Evolutionary conservation across 2,329 filamentous ascomycete genomes (phyloP), one percentile per base, ranked within the genome.

Genomic region (Paecilomyces sp.): DNA sequence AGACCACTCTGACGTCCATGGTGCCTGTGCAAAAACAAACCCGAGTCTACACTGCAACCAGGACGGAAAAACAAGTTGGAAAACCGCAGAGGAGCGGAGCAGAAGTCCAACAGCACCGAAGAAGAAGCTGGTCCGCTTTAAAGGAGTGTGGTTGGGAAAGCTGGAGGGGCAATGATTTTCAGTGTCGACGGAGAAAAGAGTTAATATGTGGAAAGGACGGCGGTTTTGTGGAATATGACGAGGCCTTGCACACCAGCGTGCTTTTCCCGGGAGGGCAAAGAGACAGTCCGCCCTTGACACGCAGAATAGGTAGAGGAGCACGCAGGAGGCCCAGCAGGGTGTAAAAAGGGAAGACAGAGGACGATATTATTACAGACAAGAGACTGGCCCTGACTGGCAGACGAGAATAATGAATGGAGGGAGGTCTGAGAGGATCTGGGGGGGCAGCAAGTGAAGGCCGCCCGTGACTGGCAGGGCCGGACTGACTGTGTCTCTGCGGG

Each of bases 1-100:
- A 89, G 82, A 99, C 93, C 82, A 92, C 89, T 83, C 93, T 96
- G 83, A 97, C 95, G 82, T 97, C 91, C 89, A 95, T 92, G 82
- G 85, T 91, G 70, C 60, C 63, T 68, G 67, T 34, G 52, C 51
- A 47, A 55, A 60, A 59, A 34, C 52, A 28, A 30, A 58, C 51
- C 51, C 36, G 65, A 60, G 30, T 62, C 62, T 56, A 64, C 66
- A 41, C 41, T 50, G 56, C 51, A 52, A 50, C 28, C 50, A 54
- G 60, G 36, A 59, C 56, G 50, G 62, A 33, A 61, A 61, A 62
- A 63, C 58, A 52, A 57, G 15, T 63, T 47, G 41, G 59, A 58
- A 58, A 65, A 62, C 63, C 65, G 64, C 64, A 64, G 64, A 61
- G 62, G 64, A 61, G 63, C 59, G 66, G 61, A 65, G 57, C 31